These are phyloP conservation scores for Aspergillus nomiae DNA, from an alignment of 2,329 filamentous ascomycete species.

Conservation along the genomic window DNA sequence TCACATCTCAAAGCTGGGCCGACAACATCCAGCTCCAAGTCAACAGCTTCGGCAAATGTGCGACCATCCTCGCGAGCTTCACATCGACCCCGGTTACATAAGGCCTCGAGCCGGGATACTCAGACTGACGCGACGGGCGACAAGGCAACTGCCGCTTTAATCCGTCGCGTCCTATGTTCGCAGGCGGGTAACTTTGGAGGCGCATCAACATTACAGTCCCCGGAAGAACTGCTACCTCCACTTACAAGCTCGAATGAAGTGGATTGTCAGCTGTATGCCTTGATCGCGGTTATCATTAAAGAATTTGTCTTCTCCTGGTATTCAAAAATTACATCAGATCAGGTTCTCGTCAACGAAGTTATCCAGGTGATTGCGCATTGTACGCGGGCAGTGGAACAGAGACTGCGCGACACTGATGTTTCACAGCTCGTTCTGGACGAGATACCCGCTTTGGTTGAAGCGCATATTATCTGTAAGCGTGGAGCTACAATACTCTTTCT, in stretches of 20 bases:
- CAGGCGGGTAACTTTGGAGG: conserved; percentile 51
- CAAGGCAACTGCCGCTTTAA: conserved; percentile 75
- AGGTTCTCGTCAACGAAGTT: conserved; percentile 82
- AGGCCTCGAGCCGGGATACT: conserved; percentile 40
- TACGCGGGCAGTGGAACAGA: conserved; percentile 82
- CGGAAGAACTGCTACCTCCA: conserved; percentile 82
- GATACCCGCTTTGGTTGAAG: conserved; percentile 76
- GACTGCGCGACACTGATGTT: conserved; percentile 78
- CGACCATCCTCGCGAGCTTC: conserved; percentile 32
- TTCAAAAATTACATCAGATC: conserved; percentile 84
- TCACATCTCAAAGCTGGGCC: conserved; percentile 40
- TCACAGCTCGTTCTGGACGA: conserved; percentile 85
- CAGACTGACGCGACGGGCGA: conserved; percentile 63
- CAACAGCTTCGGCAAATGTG: conserved; percentile 32
- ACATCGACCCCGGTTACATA: conserved; percentile 32
- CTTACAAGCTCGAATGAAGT: conserved; percentile 93
- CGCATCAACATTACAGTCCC: conserved; percentile 61
- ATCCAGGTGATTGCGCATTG: conserved; percentile 91
- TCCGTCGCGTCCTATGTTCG: conserved; percentile 82
- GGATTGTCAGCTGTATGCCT: conserved; percentile 88
- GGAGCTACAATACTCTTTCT: conserved; percentile 4
- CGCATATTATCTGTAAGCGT: conserved; percentile 72
- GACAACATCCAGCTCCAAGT: conserved; percentile 40
- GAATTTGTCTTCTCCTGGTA: conserved; percentile 96
- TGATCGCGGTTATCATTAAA: conserved; percentile 84